Evolutionary conservation across 108 stramenopile species (phyloP).

Genomic region (Poteriospumella lacustris): DNA sequence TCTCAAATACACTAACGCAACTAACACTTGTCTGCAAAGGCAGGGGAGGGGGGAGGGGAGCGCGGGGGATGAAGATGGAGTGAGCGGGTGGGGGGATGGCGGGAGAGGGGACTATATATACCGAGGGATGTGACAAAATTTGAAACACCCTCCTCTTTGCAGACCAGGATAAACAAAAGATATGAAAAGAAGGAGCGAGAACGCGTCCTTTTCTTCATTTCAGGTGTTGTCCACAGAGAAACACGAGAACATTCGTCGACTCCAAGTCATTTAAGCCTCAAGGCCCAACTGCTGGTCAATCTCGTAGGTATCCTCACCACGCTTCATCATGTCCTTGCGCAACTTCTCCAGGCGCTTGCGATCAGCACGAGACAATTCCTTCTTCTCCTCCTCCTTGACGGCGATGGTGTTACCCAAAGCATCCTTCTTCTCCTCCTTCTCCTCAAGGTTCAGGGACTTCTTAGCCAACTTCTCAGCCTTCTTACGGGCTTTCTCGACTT

Average conservation of each 20-base stretch:
- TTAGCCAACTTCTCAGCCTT: slow-evolving; percentile 30
- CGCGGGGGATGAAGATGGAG: background rate
- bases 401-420: slow-evolving; percentile 94
- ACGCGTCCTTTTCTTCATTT: background rate
- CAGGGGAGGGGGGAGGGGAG: background rate
- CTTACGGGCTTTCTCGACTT: background rate
- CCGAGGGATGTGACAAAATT: too few relatives aligned
- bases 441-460: slow-evolving; percentile 82
- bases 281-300: background rate
- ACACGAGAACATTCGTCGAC: too few relatives aligned
- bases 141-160: too few relatives aligned
- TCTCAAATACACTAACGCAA: background rate
- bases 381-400: slow-evolving; percentile 75
- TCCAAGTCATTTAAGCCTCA: background rate
- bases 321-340: slow-evolving; percentile 90
- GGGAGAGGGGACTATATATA: background rate
- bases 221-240: too few relatives aligned
- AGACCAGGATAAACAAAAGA: background rate
- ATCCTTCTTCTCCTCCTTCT: slow-evolving; percentile 90
- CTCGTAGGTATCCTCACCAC: slow-evolving; percentile 57
- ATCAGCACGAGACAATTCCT: slow-evolving; percentile 96
- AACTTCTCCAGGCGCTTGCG: slow-evolving; percentile 90
- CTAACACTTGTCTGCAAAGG: background rate
- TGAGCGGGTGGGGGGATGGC: background rate
- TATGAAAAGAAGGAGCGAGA: background rate